Conservation (phyloP, 371 early-diverging fungal species). For the Mucor racemosus region DNA sequence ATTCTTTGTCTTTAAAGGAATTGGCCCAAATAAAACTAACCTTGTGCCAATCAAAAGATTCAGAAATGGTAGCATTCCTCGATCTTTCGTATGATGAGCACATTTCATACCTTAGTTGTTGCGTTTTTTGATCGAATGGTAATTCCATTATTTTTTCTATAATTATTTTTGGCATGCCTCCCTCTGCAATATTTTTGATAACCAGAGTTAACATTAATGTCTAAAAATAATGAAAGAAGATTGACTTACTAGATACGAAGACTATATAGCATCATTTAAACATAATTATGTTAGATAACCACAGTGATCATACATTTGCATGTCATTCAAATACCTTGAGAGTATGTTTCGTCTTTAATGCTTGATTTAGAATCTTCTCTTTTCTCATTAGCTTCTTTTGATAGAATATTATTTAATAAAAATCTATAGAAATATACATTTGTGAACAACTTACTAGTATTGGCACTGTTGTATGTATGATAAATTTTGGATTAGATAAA, state of each 20-base stretch:
- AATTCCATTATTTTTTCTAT: neutral
- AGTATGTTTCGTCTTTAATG: neutral
- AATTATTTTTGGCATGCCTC: neutral
- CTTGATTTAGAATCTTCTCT: too few relatives aligned
- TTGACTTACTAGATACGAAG: conserved; percentile 1
- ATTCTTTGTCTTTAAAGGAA: neutral
- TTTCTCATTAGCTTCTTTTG: too few relatives aligned
- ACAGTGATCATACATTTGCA: too few relatives aligned
- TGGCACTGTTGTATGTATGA: too few relatives aligned
- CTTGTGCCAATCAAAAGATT: neutral
- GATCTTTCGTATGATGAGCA: neutral
- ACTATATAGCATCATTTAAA: neutral
- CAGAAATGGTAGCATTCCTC: neutral
- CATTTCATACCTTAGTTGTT: neutral
- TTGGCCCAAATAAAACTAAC: neutral
- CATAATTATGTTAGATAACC: neutral
- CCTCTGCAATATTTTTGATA: too few relatives aligned
- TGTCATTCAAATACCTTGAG: neutral
- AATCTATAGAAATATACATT: too few relatives aligned
- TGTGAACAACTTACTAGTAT: too few relatives aligned
- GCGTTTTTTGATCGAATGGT: neutral
- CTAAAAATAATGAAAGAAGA: too few relatives aligned
- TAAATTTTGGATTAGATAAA: too few relatives aligned
- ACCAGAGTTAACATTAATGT: too few relatives aligned
- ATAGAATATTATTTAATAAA: too few relatives aligned